phyloP scores from a whole-genome alignment of 1,139 yeast species.

The Tardiomyces digboiensis region DNA sequence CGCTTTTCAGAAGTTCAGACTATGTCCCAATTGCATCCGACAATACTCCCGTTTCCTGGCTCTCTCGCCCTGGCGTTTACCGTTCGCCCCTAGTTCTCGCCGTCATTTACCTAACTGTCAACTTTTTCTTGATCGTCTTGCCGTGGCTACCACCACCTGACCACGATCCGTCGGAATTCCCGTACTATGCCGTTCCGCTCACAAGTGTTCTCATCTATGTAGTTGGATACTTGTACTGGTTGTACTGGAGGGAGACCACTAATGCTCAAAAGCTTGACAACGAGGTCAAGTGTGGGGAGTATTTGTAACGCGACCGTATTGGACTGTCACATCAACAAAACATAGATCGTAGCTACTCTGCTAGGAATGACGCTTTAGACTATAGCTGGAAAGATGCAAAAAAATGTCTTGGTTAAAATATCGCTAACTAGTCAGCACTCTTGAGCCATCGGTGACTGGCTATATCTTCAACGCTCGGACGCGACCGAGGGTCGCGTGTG shows the following conservation, averaged over 20 bases:
- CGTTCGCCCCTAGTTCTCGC: constrained; percentile 16
- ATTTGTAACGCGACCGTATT: too few relatives aligned
- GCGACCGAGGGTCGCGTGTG: background rate
- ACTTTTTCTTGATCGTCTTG: constrained; percentile 43
- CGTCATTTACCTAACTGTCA: constrained; percentile 36
- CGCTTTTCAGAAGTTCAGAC: constrained; percentile 25
- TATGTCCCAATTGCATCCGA: background rate
- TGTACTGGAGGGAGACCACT: constrained; percentile 15
- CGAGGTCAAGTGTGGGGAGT: background rate
- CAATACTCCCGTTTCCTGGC: background rate
- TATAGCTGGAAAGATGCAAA: too few relatives aligned
- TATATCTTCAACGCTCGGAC: background rate
- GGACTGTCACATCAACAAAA: too few relatives aligned
- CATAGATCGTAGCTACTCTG: background rate
- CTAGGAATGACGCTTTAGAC: background rate
- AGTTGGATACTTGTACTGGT: constrained; percentile 39
- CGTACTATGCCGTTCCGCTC: constrained; percentile 50
- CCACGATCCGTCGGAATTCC: constrained; percentile 24
- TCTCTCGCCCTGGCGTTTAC: background rate
- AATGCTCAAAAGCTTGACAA: constrained; percentile 1
- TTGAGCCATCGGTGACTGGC: background rate
- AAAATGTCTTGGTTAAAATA: too few relatives aligned
- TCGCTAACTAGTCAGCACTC: too few relatives aligned
- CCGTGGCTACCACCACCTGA: constrained; percentile 48
- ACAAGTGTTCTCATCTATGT: constrained; percentile 41